phyloP scores from a whole-genome alignment of 495 filamentous ascomycete species.

The Lichina pygmaea region DNA sequence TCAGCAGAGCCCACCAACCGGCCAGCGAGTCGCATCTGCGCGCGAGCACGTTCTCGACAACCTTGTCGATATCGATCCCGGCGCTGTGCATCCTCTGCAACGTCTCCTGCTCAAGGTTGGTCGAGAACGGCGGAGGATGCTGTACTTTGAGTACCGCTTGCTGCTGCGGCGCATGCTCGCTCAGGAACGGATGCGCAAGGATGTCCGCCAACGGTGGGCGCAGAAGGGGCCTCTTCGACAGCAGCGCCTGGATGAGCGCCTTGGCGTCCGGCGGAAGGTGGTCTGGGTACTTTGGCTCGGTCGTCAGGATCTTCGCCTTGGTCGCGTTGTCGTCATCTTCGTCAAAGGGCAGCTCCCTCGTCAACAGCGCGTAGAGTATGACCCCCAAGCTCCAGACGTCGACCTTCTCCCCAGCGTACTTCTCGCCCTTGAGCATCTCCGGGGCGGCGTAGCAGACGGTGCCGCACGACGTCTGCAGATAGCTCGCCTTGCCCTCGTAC shows the following conservation, averaged over 20 bases:
- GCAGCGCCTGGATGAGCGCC: slow-evolving; percentile 41
- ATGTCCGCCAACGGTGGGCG: slow-evolving; percentile 74
- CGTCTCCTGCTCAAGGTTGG: slow-evolving; percentile 69
- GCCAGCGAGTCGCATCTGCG: slow-evolving; percentile 72
- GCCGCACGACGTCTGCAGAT: slow-evolving; percentile 91
- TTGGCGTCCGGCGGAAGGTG: slow-evolving; percentile 52
- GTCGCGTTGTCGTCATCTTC: slow-evolving; percentile 71
- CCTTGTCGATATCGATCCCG: slow-evolving; percentile 77
- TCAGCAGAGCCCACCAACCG: slow-evolving; percentile 87
- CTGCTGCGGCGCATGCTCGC: slow-evolving; percentile 70
- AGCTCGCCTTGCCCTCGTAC: slow-evolving; percentile 85
- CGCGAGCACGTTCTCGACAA: slow-evolving; percentile 80
- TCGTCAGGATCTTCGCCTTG: slow-evolving; percentile 54
- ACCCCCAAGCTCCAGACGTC: slow-evolving; percentile 96
- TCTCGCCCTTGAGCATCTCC: slow-evolving; percentile 96
- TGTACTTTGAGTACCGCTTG: slow-evolving; percentile 71
- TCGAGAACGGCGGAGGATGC: slow-evolving; percentile 65
- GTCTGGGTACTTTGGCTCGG: slow-evolving; percentile 65
- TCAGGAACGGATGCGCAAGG: slow-evolving; percentile 64
- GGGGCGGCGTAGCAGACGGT: slow-evolving; percentile 95
- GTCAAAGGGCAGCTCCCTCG: slow-evolving; percentile 85
- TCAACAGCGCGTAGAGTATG: slow-evolving; percentile 78
- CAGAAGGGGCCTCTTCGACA: slow-evolving; percentile 71
- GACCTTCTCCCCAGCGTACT: slow-evolving; percentile 90
- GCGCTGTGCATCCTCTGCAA: slow-evolving; percentile 85